Base-by-base conservation (phyloP, 129 eudicot species). In the Ambrosia trifida region DNA sequence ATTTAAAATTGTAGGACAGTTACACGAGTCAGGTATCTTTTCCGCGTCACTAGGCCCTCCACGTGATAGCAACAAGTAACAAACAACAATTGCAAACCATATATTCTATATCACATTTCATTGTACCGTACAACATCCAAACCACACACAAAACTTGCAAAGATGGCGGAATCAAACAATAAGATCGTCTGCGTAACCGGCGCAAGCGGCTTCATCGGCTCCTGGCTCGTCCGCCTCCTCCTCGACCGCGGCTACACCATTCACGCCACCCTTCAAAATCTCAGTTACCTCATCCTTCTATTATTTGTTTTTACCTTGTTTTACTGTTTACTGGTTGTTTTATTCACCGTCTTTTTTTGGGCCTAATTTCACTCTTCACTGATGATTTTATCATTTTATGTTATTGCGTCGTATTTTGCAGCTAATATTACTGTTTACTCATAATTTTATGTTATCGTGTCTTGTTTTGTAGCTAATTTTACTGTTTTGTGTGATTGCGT, bases 201-300 rank as follows among this genome's bases (percentile, higher is more conserved):
- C 47, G 98, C 87, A 66, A 93, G 96, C 71, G 98, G 98, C 66
- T 89, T 31, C 75, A 94, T 87, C 49, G 98, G 98, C 45, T 85
- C 96, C 0, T 85, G 88, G 87, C 74, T 94, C 18, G 86, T 94
- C 52, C 76, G 81, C 9, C 89, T 87, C 68, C 98, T 94, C 72
- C 98, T 94, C 70, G 70, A 76, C 51, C 96, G 98, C 59, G 98
- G 98, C 86, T 94, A 94, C 95, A 70, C 93, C 61, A 96, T 94
- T 44, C 86, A 89, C 75, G 98, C 96, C 84, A 94, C 96, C 79
- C 89, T 94, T 72, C 78, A 83, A 81, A 72, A 87, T 70, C 88
- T 94, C 91, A 68, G 98, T 92, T 24, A 59, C 40, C 69, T 52
- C 31, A 4, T 20, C 58, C 1, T 10, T 40, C 44, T 40, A 40